Evolutionary conservation across 2,329 filamentous ascomycete species (phyloP).

Genomic region (Colletotrichum phormii): DNA sequence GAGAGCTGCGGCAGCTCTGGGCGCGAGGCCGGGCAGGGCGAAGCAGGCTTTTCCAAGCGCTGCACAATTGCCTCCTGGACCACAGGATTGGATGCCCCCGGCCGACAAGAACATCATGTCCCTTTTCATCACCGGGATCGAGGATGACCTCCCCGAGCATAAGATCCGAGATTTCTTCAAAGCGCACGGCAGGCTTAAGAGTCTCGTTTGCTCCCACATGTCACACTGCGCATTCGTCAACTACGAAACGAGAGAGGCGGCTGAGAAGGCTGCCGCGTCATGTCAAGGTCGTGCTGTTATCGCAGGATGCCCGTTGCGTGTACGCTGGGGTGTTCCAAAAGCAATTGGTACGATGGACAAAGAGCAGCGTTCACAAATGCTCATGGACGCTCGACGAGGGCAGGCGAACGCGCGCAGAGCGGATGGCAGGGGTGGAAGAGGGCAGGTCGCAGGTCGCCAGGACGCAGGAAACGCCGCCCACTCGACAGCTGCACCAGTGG

Average conservation of each 20-base stretch:
- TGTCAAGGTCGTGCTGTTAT: constrained; percentile 92
- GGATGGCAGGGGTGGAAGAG: constrained; percentile 33
- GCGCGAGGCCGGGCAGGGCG: constrained; percentile 62
- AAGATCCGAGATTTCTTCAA: constrained; percentile 93
- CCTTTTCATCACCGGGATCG: constrained; percentile 92
- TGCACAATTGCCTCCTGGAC: constrained; percentile 81
- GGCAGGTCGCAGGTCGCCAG: constrained; percentile 22
- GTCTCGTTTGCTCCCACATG: constrained; percentile 94
- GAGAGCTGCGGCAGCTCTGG: constrained; percentile 61
- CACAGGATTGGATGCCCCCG: constrained; percentile 88
- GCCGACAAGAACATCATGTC: constrained; percentile 89
- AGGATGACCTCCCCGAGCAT: constrained; percentile 95
- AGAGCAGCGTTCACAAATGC: constrained; percentile 84
- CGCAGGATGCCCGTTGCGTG: constrained; percentile 87
- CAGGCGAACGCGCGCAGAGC: constrained; percentile 49
- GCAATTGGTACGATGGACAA: constrained; percentile 91
- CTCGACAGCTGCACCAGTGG: constrained; percentile 59
- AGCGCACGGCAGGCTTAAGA: constrained; percentile 88
- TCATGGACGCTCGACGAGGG: constrained; percentile 73
- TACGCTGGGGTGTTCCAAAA: constrained; percentile 94
- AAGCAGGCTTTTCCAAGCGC: constrained; percentile 74
- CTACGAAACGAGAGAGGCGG: constrained; percentile 84
- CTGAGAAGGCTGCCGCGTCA: constrained; percentile 85
- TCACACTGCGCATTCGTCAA: constrained; percentile 98
- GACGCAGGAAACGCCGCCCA: constrained; percentile 8